phyloP scores from a whole-genome alignment of 2,329 filamentous ascomycete species.

The Ambrosiella xylebori region DNA sequence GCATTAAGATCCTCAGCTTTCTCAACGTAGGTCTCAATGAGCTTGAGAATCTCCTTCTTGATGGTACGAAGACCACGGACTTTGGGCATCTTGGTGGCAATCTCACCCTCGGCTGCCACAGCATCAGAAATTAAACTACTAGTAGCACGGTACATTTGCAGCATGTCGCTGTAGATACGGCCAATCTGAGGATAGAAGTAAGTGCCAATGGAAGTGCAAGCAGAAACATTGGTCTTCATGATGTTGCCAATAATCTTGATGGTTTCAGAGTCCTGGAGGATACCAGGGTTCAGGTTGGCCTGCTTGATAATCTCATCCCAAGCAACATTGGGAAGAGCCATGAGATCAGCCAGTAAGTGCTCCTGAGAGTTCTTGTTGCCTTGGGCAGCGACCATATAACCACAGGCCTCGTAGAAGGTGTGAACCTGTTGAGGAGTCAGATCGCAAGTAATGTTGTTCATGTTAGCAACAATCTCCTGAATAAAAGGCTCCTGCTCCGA shows the following conservation, averaged over 20 bases:
- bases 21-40: slow-evolving; percentile 95
- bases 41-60: slow-evolving; percentile 98
- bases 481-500: slow-evolving; percentile 94
- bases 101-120: slow-evolving; percentile 45
- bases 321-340: slow-evolving; percentile 81
- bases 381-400: slow-evolving; percentile 97
- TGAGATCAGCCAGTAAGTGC: slow-evolving; percentile 74
- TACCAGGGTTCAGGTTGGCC: slow-evolving; percentile 68
- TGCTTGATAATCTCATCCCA: slow-evolving; percentile 91
- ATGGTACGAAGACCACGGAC: slow-evolving; percentile 90
- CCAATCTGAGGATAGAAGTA: slow-evolving; percentile 99
- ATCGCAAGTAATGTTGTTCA: slow-evolving; percentile 90
- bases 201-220: slow-evolving; percentile 84
- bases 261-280: slow-evolving; percentile 79
- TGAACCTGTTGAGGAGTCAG: slow-evolving; percentile 93
- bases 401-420: slow-evolving; percentile 97
- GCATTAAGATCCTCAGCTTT: slow-evolving; percentile 93
- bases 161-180: slow-evolving; percentile 93
- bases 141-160: slow-evolving; percentile 97
- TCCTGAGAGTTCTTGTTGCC: slow-evolving; percentile 91
- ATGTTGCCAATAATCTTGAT: slow-evolving; percentile 99
- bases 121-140: slow-evolving; percentile 90
- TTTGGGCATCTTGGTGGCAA: slow-evolving; percentile 94
- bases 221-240: slow-evolving; percentile 99
- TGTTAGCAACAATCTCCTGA: slow-evolving; percentile 90